These are phyloP conservation scores for Backusella australiensis DNA, from an alignment of 192 early-diverging fungal species.

Conservation along the genomic window DNA sequence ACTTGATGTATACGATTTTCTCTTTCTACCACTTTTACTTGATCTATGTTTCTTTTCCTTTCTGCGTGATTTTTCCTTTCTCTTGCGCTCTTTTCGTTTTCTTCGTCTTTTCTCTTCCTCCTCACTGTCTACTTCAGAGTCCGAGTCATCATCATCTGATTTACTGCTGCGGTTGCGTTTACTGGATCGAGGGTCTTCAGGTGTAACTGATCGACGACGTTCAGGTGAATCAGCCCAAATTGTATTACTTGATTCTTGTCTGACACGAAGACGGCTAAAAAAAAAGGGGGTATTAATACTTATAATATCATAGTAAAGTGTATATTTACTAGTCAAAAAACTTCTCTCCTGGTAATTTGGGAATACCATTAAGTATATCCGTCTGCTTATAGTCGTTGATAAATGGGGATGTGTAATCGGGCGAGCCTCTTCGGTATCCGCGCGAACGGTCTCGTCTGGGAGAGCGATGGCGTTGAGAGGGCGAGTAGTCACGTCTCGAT, in stretches of 20 bases:
- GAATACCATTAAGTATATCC: slow-evolving; percentile 9
- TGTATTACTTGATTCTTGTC: slow-evolving; percentile 32
- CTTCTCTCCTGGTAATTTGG: slow-evolving; percentile 11
- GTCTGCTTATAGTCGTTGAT: not conserved
- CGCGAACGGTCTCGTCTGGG: not conserved
- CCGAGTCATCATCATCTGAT: slow-evolving; percentile 8
- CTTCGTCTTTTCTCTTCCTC: slow-evolving; percentile 14
- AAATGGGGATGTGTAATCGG: not conserved
- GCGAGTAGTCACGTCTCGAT: not conserved
- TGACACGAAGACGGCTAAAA: slow-evolving; percentile 34
- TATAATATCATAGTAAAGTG: no score
- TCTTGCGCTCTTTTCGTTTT: slow-evolving; percentile 9
- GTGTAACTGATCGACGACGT: slow-evolving; percentile 26
- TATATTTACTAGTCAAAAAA: slow-evolving; percentile 23
- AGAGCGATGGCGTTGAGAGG: not conserved
- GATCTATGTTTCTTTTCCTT: slow-evolving; percentile 18
- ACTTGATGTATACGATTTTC: slow-evolving; percentile 11
- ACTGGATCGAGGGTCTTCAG: slow-evolving; percentile 13
- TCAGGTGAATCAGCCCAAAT: slow-evolving; percentile 52
- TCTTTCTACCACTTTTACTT: slow-evolving; percentile 18
- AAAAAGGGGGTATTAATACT: not conserved
- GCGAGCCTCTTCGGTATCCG: not conserved
- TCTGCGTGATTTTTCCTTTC: not conserved
- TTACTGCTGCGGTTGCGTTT: slow-evolving; percentile 1
- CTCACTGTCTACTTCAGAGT: not conserved